Conservation (phyloP, 2,329 filamentous ascomycete genomes). For the Rutstroemia sp. region DNA sequence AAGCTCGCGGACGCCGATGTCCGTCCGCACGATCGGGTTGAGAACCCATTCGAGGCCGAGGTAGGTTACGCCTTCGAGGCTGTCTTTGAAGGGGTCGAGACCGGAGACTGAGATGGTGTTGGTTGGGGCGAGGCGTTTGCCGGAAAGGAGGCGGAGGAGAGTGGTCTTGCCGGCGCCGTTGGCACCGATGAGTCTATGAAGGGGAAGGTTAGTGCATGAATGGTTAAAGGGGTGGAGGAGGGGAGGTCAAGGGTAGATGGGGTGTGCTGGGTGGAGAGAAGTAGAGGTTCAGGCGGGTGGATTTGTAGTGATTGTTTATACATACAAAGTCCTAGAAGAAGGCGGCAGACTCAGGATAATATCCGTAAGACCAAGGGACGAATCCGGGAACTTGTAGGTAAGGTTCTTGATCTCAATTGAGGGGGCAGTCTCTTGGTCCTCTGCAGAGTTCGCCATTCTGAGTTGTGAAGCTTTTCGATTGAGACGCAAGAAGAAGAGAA, state of each 20-base stretch:
- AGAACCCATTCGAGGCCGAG: conserved; percentile 97
- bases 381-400: conserved; percentile 84
- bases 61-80: conserved; percentile 91
- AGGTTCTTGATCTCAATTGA: conserved; percentile 65
- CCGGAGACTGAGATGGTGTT: conserved; percentile 70
- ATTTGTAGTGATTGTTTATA: conserved; percentile 31
- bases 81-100: conserved; percentile 84
- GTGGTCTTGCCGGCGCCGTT: conserved; percentile 98
- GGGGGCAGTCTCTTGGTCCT: conserved; percentile 20
- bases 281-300: background rate
- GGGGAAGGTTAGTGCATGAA: conserved; percentile 59
- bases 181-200: conserved; percentile 72
- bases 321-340: conserved; percentile 53
- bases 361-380: conserved; percentile 67
- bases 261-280: background rate
- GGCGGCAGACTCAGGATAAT: conserved; percentile 53
- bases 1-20: conserved; percentile 85
- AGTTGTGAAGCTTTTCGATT: no score
- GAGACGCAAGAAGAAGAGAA: no score
- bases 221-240: background rate
- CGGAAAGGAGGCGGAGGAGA: conserved; percentile 80
- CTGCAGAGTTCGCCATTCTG: conserved; percentile 3
- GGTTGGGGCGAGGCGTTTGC: conserved; percentile 82
- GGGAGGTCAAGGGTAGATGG: background rate
- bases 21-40: conserved; percentile 90